phyloP scores from a whole-genome alignment of 2,329 filamentous ascomycete genomes.

The Pseudonectria foliicola region DNA sequence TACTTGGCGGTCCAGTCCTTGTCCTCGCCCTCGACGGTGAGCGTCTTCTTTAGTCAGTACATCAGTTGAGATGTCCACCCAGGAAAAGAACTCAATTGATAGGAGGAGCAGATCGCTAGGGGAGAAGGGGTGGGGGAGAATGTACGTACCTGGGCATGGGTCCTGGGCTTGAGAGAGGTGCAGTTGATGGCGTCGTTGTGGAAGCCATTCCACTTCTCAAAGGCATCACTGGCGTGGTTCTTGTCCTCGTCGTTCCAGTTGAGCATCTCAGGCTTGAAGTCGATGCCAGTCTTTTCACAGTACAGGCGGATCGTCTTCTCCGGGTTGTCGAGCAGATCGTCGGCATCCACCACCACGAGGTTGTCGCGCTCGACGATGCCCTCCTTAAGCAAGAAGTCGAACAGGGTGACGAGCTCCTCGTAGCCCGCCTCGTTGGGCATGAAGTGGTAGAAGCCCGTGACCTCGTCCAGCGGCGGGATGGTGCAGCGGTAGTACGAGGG shows the following conservation, averaged over 20 bases:
- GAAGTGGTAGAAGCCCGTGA: conserved; percentile 83
- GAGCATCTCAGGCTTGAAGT: conserved; percentile 72
- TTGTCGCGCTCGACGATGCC: conserved; percentile 64
- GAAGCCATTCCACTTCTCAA: conserved; percentile 97
- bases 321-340: conserved; percentile 85
- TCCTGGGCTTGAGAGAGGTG: conserved; percentile 64
- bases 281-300: conserved; percentile 73
- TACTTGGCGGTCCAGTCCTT: conserved; percentile 68
- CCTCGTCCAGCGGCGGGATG: conserved; percentile 71
- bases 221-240: conserved; percentile 64
- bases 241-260: conserved; percentile 73
- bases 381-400: conserved; percentile 70
- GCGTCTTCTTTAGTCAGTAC: conserved; percentile 43
- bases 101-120: conserved; percentile 15
- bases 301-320: conserved; percentile 68
- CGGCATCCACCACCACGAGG: conserved; percentile 86
- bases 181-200: conserved; percentile 91
- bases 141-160: conserved; percentile 50
- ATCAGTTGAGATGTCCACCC: conserved; percentile 15
- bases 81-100: conserved; percentile 13
- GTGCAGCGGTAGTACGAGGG: conserved; percentile 95
- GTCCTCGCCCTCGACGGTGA: conserved; percentile 60
- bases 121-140: conserved; percentile 4
- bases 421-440: conserved; percentile 87
- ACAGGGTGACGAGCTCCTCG: conserved; percentile 74